phyloP scores from a whole-genome alignment of 192 early-diverging fungal genomes.

The Coemansia aciculifera region DNA sequence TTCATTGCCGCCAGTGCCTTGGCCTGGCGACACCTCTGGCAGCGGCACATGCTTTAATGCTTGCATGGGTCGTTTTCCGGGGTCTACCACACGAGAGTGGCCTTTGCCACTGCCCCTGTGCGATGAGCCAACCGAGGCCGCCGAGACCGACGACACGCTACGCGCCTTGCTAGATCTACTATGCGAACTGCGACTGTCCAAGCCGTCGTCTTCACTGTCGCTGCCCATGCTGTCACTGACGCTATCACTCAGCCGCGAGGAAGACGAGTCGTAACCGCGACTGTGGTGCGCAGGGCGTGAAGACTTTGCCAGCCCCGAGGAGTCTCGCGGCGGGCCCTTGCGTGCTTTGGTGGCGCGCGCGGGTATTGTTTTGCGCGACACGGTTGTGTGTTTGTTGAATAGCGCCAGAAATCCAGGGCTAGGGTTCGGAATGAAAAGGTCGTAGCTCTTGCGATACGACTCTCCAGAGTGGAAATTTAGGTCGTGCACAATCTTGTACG shows the following conservation, averaged over 20 bases:
- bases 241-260: slow-evolving; percentile 2
- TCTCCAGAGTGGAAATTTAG: slow-evolving; percentile 51
- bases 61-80: slow-evolving; percentile 1
- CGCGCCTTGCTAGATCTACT: slow-evolving; percentile 9
- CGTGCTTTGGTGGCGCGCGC: slow-evolving; percentile 41
- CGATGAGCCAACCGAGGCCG: neutral
- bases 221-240: slow-evolving; percentile 18
- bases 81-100: neutral
- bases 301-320: neutral
- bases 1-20: neutral
- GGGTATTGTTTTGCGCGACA: slow-evolving; percentile 46
- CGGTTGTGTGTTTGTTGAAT: slow-evolving; percentile 34
- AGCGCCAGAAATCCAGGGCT: slow-evolving; percentile 31
- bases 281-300: slow-evolving; percentile 12
- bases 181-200: slow-evolving; percentile 1
- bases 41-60: neutral
- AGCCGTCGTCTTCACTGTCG: neutral
- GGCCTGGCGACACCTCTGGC: neutral
- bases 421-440: slow-evolving; percentile 27
- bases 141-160: slow-evolving; percentile 15
- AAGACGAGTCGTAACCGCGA: slow-evolving; percentile 13
- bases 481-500: slow-evolving; percentile 42
- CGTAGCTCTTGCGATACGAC: slow-evolving; percentile 27
- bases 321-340: slow-evolving; percentile 39
- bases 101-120: neutral